Evolutionary conservation across 2,329 filamentous ascomycete genomes (phyloP), one percentile per base, ranked within the genome.

Genomic region (Teratosphaeria destructans): DNA sequence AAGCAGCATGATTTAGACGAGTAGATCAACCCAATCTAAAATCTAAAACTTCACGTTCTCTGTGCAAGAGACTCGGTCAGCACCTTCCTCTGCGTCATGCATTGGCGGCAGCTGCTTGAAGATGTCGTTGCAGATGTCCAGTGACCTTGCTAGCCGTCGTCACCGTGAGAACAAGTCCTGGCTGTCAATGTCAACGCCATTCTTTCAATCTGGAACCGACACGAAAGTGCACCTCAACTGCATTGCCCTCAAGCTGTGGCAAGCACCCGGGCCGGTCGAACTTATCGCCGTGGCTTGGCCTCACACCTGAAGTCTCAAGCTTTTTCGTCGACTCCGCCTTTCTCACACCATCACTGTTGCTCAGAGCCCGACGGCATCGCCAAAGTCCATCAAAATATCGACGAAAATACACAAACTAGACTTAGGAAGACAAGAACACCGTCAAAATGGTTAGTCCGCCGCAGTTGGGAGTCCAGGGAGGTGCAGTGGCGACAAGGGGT

Each of bases 401-500:
- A 19, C 43, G 12, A 59, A 19, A n/a, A 57, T 26, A 56, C 35
- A 34, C 7, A 27, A 54, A 58, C 19, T 12, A 32, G 35, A 52
- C 49, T 49, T 49, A 26, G 47, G 55, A 59, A 59, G 35, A 56
- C 39, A 55, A 29, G 32, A 58, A 65, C 54, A 68, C 66, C 66
- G 67, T 63, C 60, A 70, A 65, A 56, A 70, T 70, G 68, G 68
- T 70, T 67, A 59, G 68, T 67, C 52, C 5, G 19, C 34, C 23
- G 32, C 52, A 58, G 62, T 57, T 54, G 39, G 55, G 59, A 59
- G 37, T 54, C 57, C 43, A 23, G 43, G 35, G 54, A 58, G 62
- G 64, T 61, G 63, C 65, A 60, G 58, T 34, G 57, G 43, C 57
- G 27, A 32, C 26, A 19, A 32, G 16, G 19, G 43, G 47, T 43